Conservation (phyloP, 192 early-diverging fungal genomes). For the Geranomyces michiganensis region DNA sequence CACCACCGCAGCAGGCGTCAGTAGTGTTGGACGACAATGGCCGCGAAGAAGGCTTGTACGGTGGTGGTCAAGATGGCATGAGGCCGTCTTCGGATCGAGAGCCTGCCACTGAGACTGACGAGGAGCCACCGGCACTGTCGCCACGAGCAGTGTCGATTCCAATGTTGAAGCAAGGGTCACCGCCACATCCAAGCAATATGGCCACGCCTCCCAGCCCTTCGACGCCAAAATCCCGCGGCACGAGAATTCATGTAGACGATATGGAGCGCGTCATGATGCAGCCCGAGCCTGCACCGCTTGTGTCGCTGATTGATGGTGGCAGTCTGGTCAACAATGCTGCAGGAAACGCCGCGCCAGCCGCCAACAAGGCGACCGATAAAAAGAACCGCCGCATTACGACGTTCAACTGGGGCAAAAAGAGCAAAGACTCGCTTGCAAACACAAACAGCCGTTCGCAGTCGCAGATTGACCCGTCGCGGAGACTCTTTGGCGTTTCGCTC, state of each 20-base stretch:
- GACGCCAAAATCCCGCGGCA: not conserved
- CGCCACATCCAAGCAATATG: not conserved
- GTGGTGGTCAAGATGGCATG: not conserved
- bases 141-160: not conserved
- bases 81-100: slow-evolving; percentile 2
- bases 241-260: slow-evolving; percentile 49
- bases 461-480: slow-evolving; percentile 15
- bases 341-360: not conserved
- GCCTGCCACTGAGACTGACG: not conserved
- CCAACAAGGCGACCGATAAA: slow-evolving; percentile 18
- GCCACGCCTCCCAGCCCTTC: not conserved
- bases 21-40: not conserved
- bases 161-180: not conserved
- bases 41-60: not conserved
- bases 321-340: not conserved
- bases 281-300: slow-evolving; percentile 36
- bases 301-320: slow-evolving; percentile 2
- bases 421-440: slow-evolving; percentile 23
- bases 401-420: slow-evolving; percentile 46
- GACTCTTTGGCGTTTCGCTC: slow-evolving; percentile 86
- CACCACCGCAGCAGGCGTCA: not conserved
- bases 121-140: slow-evolving; percentile 2
- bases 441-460: slow-evolving; percentile 12
- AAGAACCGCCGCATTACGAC: slow-evolving; percentile 39
- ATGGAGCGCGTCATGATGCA: slow-evolving; percentile 55